Evolutionary conservation across 2,329 filamentous ascomycete species (phyloP).

Genomic region (Penicillium polonicum): DNA sequence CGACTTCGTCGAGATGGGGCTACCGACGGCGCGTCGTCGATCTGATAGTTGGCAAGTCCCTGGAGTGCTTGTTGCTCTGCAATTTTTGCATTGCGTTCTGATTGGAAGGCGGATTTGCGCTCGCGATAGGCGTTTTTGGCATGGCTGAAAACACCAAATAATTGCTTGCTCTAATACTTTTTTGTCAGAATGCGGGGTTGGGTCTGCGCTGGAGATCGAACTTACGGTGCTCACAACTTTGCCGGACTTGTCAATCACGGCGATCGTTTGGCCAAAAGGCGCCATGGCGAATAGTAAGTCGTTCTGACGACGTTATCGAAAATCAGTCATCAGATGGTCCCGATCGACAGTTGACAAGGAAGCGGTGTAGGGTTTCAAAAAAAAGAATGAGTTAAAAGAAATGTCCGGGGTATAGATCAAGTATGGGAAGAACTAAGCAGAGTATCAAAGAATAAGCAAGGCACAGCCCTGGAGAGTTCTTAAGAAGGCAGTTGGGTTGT

Average conservation of each 20-base stretch:
- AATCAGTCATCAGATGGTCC: constrained; percentile 17
- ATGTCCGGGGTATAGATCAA: constrained; percentile 11
- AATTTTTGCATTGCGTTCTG: constrained; percentile 61
- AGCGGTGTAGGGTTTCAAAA: constrained; percentile 16
- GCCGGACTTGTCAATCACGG: constrained; percentile 85
- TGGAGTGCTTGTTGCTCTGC: constrained; percentile 61
- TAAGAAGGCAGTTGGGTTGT: constrained; percentile 5
- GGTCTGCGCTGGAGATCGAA: constrained; percentile 5
- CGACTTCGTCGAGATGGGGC: constrained; percentile 46
- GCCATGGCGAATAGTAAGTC: constrained; percentile 27
- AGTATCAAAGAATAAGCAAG: constrained; percentile 5
- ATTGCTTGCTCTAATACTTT: constrained; percentile 71
- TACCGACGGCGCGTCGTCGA: constrained; percentile 49
- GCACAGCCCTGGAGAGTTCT: not conserved
- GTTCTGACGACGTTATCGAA: constrained; percentile 12
- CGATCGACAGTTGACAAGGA: constrained; percentile 9
- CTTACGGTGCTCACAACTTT: constrained; percentile 86
- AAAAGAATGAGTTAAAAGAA: not conserved
- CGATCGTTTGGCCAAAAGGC: constrained; percentile 67
- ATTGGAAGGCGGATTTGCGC: constrained; percentile 77
- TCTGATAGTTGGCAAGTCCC: constrained; percentile 51
- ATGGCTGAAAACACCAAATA: constrained; percentile 88
- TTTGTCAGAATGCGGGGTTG: constrained; percentile 20
- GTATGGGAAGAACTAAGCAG: not conserved
- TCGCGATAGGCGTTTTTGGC: constrained; percentile 85